Evolutionary conservation across 768 basidiomycete species (phyloP), one percentile per base, ranked within the genome.

Genomic region (Suillus alpinus): DNA sequence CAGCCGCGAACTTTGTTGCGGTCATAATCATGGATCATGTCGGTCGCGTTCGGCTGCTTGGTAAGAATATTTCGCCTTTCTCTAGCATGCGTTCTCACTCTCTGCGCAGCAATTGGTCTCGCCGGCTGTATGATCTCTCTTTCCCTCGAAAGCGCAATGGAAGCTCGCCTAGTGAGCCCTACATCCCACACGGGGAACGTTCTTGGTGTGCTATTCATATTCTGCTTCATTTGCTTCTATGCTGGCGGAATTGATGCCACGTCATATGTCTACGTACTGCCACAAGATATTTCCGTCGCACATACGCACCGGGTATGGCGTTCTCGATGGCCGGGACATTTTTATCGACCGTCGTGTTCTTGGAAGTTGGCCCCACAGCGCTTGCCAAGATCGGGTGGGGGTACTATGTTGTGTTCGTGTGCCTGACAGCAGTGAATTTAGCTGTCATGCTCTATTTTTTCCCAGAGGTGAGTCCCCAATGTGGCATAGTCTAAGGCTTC

Each of bases 191-290:
- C 31, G 36, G 26, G 23, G 40, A 37, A 57, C 7, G 31, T 29
- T 29, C 46, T 37, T 37, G 56, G 60, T 6, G 29, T 57, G 34
- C 36, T 39, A n/a, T 61, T 58, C 20, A 43, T 51, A 40, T 58
- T 62, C 39, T 16, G 10, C 16, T 52, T 58, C 47, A 51, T 58
- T 6, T 61, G 44, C 57, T 50, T 58, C 20, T 50, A 62, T 31
- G 47, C 60, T 20, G 32, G 57, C 31, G 29, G 50, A 41, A 62
- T 44, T 7, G 39, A 55, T 41, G 57, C 57, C 12, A 58, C 32
- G 18, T 46, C 57, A 39, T 51, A 26, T 14, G 39, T 43, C 18
- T 43, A 52, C n/a, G n/a, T n/a, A n/a, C 26, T 36, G 50, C 31
- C 46, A 40, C 26, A 31, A 58, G 56, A 58, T 49, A 13, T 58